These are phyloP conservation scores for Ambrosia artemisiifolia DNA, from an alignment of 129 eudicot species.

Conservation along the genomic window DNA sequence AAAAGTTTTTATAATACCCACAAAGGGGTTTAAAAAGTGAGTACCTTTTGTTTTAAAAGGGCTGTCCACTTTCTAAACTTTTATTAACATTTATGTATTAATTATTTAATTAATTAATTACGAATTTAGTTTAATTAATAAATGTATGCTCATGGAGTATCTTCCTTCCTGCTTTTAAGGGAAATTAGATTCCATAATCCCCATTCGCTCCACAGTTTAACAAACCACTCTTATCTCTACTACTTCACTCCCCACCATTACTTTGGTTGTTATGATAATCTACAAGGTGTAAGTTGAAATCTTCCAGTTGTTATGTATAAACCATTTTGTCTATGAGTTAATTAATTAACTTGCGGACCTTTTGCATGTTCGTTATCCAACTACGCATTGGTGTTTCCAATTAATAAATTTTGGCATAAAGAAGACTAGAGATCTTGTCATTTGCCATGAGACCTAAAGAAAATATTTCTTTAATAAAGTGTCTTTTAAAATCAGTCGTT, in stretches of 20 bases:
- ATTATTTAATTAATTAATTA: constrained; percentile 7
- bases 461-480: no score
- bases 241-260: neutral
- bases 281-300: neutral
- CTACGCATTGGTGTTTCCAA: neutral
- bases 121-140: constrained; percentile 12
- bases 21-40: constrained; percentile 57
- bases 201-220: constrained; percentile 31
- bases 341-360: neutral
- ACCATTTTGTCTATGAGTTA: neutral
- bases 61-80: constrained; percentile 84
- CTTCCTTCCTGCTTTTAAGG: constrained; percentile 73
- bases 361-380: neutral
- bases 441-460: no score
- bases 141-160: constrained; percentile 31
- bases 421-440: no score
- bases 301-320: neutral
- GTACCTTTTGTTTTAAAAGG: constrained; percentile 75
- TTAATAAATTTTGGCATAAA: no score
- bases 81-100: neutral
- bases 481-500: no score
- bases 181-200: constrained; percentile 51
- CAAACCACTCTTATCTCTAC: constrained; percentile 10
- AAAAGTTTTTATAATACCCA: constrained; percentile 50
- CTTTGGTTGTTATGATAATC: constrained; percentile 1